Base-by-base conservation (phyloP, 2,329 filamentous ascomycete species). In the Hypoxylon sp. region DNA sequence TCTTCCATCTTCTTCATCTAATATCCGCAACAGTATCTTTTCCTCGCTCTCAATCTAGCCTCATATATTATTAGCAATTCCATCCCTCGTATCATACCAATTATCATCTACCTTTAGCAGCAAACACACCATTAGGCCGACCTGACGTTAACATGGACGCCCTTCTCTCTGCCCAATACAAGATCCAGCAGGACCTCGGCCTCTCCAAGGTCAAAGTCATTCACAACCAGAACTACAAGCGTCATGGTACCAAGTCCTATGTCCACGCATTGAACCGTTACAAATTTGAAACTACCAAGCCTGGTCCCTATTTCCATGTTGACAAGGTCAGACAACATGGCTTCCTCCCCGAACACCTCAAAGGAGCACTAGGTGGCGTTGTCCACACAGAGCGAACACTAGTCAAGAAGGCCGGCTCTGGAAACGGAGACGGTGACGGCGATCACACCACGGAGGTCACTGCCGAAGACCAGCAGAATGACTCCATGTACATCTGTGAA, bases 381-480 rank as follows among this genome's bases (percentile, higher is more conserved):
- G 78, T 82, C 19, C 82, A 80, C 48, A 77, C 84, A 62, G 80
- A 82, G 51, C 81, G 83, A 69, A 77, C 82, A n/a, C 80, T 91
- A 24, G 79, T 80, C 70, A 84, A 86, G 76, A 84, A 83, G 76
- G 81, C 74, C 15, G 61, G 67, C 65, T 17, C 73, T 60, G 57
- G 73, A 51, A 73, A 77, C 62, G 56, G 73, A 50, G 74, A 77
- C 35, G 70, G 75, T 11, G 74, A 77, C 35, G 70, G 75, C 11
- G 79, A 77, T 31, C 69, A 84, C 46, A 73, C 78, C n/a, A 84
- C 83, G 1, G 79, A 87, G 42, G 86, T 91, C 29, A 81, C 84
- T 5, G 86, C 87, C 5, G 84, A 91, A 24, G 91, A 93, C 75
- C 83, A 88, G 59, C 88, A 92, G 78, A 91, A 91, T 72, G 90